Conservation (phyloP, 352 stramenopile species). For the Phytophthora pini region DNA sequence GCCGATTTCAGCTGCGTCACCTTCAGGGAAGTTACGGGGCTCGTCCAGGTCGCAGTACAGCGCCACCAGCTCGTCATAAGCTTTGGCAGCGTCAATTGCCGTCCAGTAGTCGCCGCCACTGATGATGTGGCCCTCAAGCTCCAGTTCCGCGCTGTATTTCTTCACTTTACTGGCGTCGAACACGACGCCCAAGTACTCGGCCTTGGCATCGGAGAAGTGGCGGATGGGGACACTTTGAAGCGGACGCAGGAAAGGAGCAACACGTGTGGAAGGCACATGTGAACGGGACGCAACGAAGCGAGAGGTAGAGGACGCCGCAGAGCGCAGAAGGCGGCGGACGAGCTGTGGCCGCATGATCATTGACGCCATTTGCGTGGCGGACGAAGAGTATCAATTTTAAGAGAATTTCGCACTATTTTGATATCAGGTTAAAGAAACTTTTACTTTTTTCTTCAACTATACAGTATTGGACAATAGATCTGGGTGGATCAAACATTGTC, state of each 20-base stretch:
- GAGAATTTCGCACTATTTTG: too few relatives aligned
- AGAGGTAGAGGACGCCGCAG: neutral
- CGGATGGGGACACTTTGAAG: constrained; percentile 15
- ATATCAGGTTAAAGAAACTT: too few relatives aligned
- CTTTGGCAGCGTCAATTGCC: constrained; percentile 78
- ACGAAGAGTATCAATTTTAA: too few relatives aligned
- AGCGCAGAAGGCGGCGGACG: constrained; percentile 22
- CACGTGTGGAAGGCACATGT: neutral
- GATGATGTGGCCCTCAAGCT: constrained; percentile 74
- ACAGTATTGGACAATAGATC: too few relatives aligned
- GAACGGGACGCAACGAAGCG: neutral
- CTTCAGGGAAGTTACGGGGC: constrained; percentile 73
- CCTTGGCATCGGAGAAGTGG: constrained; percentile 29
- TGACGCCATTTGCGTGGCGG: constrained; percentile 3
- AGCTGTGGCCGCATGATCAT: constrained; percentile 32
- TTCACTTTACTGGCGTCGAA: constrained; percentile 80
- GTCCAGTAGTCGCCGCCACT: constrained; percentile 86
- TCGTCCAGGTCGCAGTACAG: constrained; percentile 82
- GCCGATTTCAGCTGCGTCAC: constrained; percentile 8
- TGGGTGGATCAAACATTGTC: too few relatives aligned
- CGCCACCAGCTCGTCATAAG: constrained; percentile 83
- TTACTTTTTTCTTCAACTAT: too few relatives aligned
- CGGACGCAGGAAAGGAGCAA: neutral
- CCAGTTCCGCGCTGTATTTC: constrained; percentile 82
- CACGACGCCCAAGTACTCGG: constrained; percentile 71